Conservation (phyloP, 345 rosid genomes). For the Viola odorata region DNA sequence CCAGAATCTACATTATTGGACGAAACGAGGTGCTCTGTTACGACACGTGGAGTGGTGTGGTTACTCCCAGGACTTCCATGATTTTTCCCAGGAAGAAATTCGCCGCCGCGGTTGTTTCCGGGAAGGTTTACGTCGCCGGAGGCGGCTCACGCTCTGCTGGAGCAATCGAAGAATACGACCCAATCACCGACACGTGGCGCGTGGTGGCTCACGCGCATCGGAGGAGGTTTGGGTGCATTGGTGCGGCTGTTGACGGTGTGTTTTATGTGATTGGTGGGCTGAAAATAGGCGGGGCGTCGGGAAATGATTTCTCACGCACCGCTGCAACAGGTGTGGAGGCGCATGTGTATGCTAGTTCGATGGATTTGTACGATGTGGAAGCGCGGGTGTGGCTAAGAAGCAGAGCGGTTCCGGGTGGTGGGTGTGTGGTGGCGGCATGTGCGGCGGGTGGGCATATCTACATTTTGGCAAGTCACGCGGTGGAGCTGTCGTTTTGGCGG, state of each 20-base stretch:
- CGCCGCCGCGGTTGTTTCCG: constrained; percentile 56
- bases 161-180: constrained; percentile 83
- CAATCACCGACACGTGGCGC: constrained; percentile 54
- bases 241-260: constrained; percentile 68
- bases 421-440: constrained; percentile 87
- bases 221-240: constrained; percentile 75
- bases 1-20: constrained; percentile 52
- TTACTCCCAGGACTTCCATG: constrained; percentile 48
- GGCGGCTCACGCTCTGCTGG: constrained; percentile 43
- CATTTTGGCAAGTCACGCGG: constrained; percentile 73
- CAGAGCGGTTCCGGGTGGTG: constrained; percentile 79
- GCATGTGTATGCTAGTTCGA: constrained; percentile 69
- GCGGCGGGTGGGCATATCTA: constrained; percentile 55
- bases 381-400: constrained; percentile 68
- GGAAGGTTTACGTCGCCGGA: constrained; percentile 72
- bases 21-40: constrained; percentile 46
- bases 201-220: constrained; percentile 53
- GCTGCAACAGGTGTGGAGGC: constrained; percentile 42
- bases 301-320: constrained; percentile 30
- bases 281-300: constrained; percentile 44
- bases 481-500: constrained; percentile 86
- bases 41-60: constrained; percentile 52
- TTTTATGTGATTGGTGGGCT: constrained; percentile 87
- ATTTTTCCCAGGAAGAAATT: constrained; percentile 57
- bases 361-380: constrained; percentile 78